Evolutionary conservation across 352 stramenopile genomes (phyloP).

Genomic region (Pythium myriotylum): DNA sequence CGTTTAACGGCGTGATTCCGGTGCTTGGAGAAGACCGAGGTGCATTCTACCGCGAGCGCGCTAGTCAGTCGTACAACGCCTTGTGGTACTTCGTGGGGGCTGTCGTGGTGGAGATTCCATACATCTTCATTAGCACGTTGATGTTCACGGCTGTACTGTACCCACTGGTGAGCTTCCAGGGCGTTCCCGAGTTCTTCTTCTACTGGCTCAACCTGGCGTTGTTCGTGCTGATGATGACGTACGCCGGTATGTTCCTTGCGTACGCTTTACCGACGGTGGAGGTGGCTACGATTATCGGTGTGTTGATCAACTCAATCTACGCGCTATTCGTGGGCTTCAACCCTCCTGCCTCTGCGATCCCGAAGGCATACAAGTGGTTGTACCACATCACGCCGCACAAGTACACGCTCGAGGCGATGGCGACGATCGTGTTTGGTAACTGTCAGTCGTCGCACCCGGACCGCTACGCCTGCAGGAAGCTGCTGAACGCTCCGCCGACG

Average conservation of each 20-base stretch:
- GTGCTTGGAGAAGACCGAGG: slow-evolving; percentile 68
- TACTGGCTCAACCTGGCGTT: slow-evolving; percentile 30
- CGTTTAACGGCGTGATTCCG: slow-evolving; percentile 59
- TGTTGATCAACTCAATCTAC: slow-evolving; percentile 71
- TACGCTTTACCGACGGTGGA: slow-evolving; percentile 2
- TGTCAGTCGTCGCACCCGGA: not conserved
- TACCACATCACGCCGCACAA: slow-evolving; percentile 44
- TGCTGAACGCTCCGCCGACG: slow-evolving; percentile 28
- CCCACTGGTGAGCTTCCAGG: slow-evolving; percentile 31
- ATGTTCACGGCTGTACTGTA: slow-evolving; percentile 33
- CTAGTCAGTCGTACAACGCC: slow-evolving; percentile 87
- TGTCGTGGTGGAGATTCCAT: slow-evolving; percentile 62
- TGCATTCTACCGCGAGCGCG: slow-evolving; percentile 92
- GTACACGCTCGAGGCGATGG: slow-evolving; percentile 26
- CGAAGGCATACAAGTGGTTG: slow-evolving; percentile 52
- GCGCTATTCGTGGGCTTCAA: slow-evolving; percentile 81
- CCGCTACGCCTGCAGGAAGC: not conserved
- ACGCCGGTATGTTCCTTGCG: slow-evolving; percentile 24
- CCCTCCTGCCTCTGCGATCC: slow-evolving; percentile 48
- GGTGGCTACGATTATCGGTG: slow-evolving; percentile 41
- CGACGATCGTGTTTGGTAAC: slow-evolving; percentile 24
- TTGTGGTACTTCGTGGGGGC: slow-evolving; percentile 76
- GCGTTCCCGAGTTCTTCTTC: slow-evolving; percentile 18
- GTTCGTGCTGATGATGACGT: slow-evolving; percentile 30
- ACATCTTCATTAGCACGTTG: slow-evolving; percentile 30